Evolutionary conservation across 257 asterid species (phyloP).

Genomic region (Hygrophila difformis): DNA sequence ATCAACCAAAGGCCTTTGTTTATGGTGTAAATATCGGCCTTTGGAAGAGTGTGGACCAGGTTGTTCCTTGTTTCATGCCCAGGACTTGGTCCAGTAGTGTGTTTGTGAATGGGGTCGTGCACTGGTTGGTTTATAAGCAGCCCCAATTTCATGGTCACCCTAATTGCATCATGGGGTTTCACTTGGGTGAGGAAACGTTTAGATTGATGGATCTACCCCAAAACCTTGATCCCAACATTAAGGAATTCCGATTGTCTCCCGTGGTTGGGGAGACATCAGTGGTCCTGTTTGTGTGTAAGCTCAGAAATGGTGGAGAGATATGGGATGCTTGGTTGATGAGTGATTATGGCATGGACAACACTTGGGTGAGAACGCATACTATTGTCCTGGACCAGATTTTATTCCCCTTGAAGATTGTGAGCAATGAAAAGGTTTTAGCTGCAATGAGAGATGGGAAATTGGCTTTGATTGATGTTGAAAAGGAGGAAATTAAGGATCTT

Average conservation of each 20-base stretch:
- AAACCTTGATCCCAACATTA: conserved; percentile 12
- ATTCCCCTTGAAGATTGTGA: conserved; percentile 23
- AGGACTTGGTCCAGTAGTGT: conserved; percentile 26
- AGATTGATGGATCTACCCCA: conserved; percentile 20
- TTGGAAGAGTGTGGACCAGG: conserved; percentile 22
- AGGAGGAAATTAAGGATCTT: conserved; percentile 15
- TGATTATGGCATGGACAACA: conserved; percentile 23
- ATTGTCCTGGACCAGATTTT: conserved; percentile 12
- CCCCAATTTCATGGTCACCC: conserved; percentile 4
- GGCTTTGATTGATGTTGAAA: conserved; percentile 23
- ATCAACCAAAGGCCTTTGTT: conserved; percentile 17
- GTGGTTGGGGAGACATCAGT: conserved; percentile 19
- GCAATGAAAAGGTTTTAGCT: conserved; percentile 16
- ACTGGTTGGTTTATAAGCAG: conserved; percentile 29
- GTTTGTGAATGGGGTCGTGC: conserved; percentile 28
- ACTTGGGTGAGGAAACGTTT: conserved; percentile 24
- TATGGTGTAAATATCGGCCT: conserved; percentile 15
- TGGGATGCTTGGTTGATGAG: conserved; percentile 38
- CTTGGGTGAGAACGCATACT: conserved; percentile 20
- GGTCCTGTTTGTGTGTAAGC: conserved; percentile 17
- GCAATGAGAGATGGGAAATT: conserved; percentile 18
- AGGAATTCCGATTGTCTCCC: conserved; percentile 16
- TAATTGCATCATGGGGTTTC: conserved; percentile 31
- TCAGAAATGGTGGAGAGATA: conserved; percentile 8
- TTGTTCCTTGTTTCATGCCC: conserved; percentile 26